Evolutionary conservation across 495 filamentous ascomycete species (phyloP), one percentile per base, ranked within the genome.

Genomic region (Pyrenopolyporus hunteri): DNA sequence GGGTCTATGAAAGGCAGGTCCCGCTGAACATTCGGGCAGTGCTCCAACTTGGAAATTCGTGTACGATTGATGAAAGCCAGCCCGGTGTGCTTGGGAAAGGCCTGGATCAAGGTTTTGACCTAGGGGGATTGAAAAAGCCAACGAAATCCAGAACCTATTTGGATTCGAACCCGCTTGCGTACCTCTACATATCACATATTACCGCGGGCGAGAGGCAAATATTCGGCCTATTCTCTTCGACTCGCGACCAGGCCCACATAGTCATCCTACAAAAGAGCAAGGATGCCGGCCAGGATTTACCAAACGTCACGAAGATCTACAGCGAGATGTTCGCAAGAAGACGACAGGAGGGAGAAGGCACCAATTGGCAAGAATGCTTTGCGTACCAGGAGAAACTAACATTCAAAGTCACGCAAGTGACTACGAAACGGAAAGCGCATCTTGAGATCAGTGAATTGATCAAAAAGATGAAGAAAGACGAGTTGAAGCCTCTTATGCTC

Each of bases 1-100:
- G 95, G 20, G 89, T 98, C 11, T 99, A 99, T 70, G 95, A 99
- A 70, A 93, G 88, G 70, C 88, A 96, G 57, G 80, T 99, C 3
- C 91, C 95, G 6, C 78, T 96, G 25, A 89, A 88, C 56, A 78
- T 93, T 22, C 83, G 93, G 35, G 94, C 92, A 8, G 80, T 98
- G 26, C 80, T 99, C 11, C 88, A 96, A 63, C 80, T 99, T 1
- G 94, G 94, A 33, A 96, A 88, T 69, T 76, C 88, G n/a, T 99
- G 94, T 73, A 97, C 93, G 11, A 97, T 98, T 67, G 93, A 99
- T 69, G 87, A 96, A 58, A 87, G 77, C 31, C 93, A 98, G 66
- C 84, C 87, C 45, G 94, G 93, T 56, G 93, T 96, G 10, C 84
- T 99, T 16, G 94, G 94, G 26, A 92, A 90, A 57, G 95, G 94